Evolutionary conservation across 23 red algal species (phyloP), one percentile per base, ranked within the genome.

Genomic region (Gracilariopsis chorda): DNA sequence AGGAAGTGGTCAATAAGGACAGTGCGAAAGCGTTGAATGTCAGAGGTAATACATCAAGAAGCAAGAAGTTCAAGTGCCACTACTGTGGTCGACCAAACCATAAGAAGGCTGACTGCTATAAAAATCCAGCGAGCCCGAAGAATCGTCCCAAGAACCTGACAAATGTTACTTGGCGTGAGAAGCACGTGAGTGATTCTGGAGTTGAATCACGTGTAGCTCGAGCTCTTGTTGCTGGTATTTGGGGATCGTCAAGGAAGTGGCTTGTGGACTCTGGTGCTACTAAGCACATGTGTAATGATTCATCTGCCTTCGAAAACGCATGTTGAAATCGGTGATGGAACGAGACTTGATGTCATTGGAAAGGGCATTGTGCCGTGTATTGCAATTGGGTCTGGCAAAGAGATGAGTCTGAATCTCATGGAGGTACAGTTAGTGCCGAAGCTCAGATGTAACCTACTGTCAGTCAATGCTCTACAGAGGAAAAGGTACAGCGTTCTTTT

Each of bases 221-320:
- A n/a, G 76, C 52, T 41, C 48, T 59, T 12, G 73, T 33, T 52
- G 73, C 51, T 24, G 70, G 70, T 27, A 47, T 47, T 25, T 4
- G 23, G 16, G 73, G 3, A 7, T 78, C 28, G 1, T 78, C 4
- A 1, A 37, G 49, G 0, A 78, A 78, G 44, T 78, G 73, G 65
- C 53, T 59, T 48, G 19, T 88, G 11, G 64, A 88, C 84, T 88
- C 62, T 40, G 84, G 84, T 7, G 84, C 84, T 21, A 59, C 67
- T 21, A n/a, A 7, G 1, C 57, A 75, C 27, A 88, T 88, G 84
- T 88, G 29, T 42, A 61, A 77, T 47, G 37, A 62, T 37, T 0
- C 4, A 41, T 4, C 13, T 6, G 6, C 46, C 7, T 52, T 51
- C 45, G 34, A 39, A 52, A n/a, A n/a, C 2, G 10, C 34, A 19